Evolutionary conservation across 768 basidiomycete species (phyloP).

Genomic region (Serendipita indica): DNA sequence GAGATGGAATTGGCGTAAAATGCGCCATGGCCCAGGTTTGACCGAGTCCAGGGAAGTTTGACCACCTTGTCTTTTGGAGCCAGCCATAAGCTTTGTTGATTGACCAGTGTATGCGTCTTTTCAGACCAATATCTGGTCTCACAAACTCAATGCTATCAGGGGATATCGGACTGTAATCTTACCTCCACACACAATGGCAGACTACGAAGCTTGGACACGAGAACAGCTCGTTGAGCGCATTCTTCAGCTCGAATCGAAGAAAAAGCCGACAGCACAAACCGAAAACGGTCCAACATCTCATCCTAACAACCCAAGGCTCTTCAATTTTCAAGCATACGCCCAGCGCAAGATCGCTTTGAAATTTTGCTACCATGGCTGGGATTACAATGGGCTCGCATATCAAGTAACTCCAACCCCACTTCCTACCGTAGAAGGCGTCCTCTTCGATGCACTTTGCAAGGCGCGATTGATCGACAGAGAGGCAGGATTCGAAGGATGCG

Average conservation of each 20-base stretch:
- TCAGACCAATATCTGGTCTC: too few species aligned
- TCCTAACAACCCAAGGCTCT: conserved; percentile 25
- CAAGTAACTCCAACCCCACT: conserved; percentile 57
- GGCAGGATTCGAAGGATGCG: conserved; percentile 69
- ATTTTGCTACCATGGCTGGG: conserved; percentile 85
- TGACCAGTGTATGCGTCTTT: background rate
- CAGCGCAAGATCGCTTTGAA: conserved; percentile 85
- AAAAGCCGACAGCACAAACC: conserved; percentile 10
- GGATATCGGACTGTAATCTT: background rate
- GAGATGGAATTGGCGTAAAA: background rate
- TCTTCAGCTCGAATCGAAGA: conserved; percentile 34
- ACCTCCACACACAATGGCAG: conserved; percentile 5
- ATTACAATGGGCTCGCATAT: conserved; percentile 79
- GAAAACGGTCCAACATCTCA: conserved; percentile 18
- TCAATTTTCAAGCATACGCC: conserved; percentile 54
- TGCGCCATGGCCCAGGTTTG: background rate
- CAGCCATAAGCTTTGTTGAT: background rate
- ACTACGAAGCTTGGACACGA: conserved; percentile 43
- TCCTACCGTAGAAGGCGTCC: conserved; percentile 80
- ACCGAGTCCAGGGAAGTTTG: background rate
- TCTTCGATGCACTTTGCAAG: conserved; percentile 67
- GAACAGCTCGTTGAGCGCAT: conserved; percentile 59
- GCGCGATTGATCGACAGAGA: conserved; percentile 61
- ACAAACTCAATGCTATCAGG: background rate
- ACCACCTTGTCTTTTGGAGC: background rate